Base-by-base conservation (phyloP, 169 alveolate species). In the Cryptosporidium xiaoi region DNA sequence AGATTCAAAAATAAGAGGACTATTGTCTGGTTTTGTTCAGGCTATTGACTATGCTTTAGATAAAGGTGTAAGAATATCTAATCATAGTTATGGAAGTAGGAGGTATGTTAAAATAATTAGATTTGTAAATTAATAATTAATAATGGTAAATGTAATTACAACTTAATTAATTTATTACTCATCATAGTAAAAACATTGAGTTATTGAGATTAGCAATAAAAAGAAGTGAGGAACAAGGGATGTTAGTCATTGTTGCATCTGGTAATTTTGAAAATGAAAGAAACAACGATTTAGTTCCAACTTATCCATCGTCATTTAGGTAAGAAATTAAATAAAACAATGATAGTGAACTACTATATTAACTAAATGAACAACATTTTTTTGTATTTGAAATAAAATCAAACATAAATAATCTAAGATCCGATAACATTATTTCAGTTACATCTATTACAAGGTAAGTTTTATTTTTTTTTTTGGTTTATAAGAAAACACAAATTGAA, bases 21-120 rank as follows among this genome's bases (percentile, higher is more conserved):
- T 91, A 58, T 67, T 91, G 29, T 83, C 92, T 66, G 91, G 93
- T 15, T 90, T 91, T 62, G 92, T 90, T 36, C 84, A 83, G 33
- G 93, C 94, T 3, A 71, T 92, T 51, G 94, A 92, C 65, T 92
- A 90, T 48, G 94, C 94, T 16, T 51, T 92, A 20, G 93, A 91
- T 34, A 91, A 90, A 27, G 93, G 94, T 10, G 92, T 85, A 29
- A 85, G 50, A 71, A 65, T 92, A 48, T 92, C 94, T 7, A 92
- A 90, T 71, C 91, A 92, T 66, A 85, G 93, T 82, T 92, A 92
- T 69, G 94, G 94, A 46, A 92, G 93, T 18, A 67, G 93, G 24
- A 91, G 91, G 55, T 90, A 68, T 18, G 90, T 82, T 15, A 29
- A 55, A 2, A 20, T 55, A 20, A n/a, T 15, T 50, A 50, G n/a